Evolutionary conservation across 1,284 basidiomycete species (phyloP), one percentile per base, ranked within the genome.

Genomic region (Trametes versicolor): DNA sequence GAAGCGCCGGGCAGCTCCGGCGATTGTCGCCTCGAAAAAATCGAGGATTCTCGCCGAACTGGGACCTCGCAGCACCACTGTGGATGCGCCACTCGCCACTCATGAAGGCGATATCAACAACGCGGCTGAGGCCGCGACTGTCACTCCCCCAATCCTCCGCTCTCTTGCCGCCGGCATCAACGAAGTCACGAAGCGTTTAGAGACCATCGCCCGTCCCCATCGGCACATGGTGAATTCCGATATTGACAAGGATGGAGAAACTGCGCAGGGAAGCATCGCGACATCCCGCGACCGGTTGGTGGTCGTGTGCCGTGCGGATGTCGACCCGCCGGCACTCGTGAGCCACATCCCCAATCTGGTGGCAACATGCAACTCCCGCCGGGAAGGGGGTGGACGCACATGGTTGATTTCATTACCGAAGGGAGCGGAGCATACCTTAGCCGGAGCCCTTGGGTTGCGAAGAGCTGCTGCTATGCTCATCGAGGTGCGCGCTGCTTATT

Each of bases 101-200:
- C 41, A 7, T 27, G 15, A 21, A 10, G 13, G 47, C 8, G 25
- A 37, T 15, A n/a, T 4, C 57, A 19, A 4, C 23, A 34, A 36
- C 23, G 34, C 13, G 4, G 34, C 9, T 2, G 23, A 13, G 36
- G 8, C 29, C 29, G 29, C 29, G 29, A 3, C 29, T 32, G 12
- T 12, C 13, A 76, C 88, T 27, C 76, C 89, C 15, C 68, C 81
- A 13, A 85, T 91, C 73, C 70, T 93, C 47, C 17, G 25, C 7
- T 63, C 62, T 21, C 25, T 67, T n/a, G 79, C 85, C 1, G 75
- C 91, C 49, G 95, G 95, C 13, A 90, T 96, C 70, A 97, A 96
- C 72, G 83, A 88, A 72, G 91, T 95, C 9, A 93, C 94, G 25
- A 92, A 88, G 76, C 80, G 81, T 21, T 81, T 97, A 13, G 95